Evolutionary conservation across 2,329 filamentous ascomycete genomes (phyloP).

Genomic region (Beauveria asiatica): DNA sequence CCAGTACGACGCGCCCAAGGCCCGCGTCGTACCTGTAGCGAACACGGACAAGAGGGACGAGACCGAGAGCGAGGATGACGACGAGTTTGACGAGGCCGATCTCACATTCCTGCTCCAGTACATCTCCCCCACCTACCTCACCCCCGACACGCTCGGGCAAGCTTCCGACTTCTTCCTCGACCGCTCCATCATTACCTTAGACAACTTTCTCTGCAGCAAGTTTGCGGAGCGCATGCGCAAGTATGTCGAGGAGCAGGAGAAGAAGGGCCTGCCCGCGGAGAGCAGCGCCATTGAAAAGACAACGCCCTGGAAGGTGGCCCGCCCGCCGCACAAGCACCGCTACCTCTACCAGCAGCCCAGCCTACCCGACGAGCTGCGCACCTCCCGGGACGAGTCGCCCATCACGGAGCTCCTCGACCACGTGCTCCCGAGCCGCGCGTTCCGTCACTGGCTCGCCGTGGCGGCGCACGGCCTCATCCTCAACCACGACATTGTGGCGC

Average conservation of each 20-base stretch:
- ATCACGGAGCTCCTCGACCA: constrained; percentile 73
- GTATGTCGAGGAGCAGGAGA: constrained; percentile 61
- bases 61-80: constrained; percentile 25
- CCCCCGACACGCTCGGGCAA: constrained; percentile 80
- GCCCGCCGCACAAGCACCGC: constrained; percentile 90
- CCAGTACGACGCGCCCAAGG: constrained; percentile 73
- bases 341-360: constrained; percentile 69
- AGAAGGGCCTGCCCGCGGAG: constrained; percentile 33
- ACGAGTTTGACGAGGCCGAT: constrained; percentile 64
- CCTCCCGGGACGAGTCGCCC: constrained; percentile 40
- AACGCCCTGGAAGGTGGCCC: constrained; percentile 64
- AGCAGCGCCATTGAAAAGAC: constrained; percentile 49
- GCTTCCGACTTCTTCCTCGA: constrained; percentile 73
- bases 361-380: constrained; percentile 27
- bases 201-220: constrained; percentile 67
- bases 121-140: constrained; percentile 82
- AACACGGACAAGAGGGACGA: constrained; percentile 24
- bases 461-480: constrained; percentile 69
- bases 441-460: constrained; percentile 81
- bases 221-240: constrained; percentile 65
- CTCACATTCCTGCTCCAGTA: constrained; percentile 86
- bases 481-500: constrained; percentile 68
- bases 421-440: constrained; percentile 75
- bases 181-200: constrained; percentile 74
- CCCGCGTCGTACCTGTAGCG: constrained; percentile 43